Evolutionary conservation across 2,329 filamentous ascomycete genomes (phyloP), one percentile per base, ranked within the genome.

Genomic region (Drechslerella coelobrocha): DNA sequence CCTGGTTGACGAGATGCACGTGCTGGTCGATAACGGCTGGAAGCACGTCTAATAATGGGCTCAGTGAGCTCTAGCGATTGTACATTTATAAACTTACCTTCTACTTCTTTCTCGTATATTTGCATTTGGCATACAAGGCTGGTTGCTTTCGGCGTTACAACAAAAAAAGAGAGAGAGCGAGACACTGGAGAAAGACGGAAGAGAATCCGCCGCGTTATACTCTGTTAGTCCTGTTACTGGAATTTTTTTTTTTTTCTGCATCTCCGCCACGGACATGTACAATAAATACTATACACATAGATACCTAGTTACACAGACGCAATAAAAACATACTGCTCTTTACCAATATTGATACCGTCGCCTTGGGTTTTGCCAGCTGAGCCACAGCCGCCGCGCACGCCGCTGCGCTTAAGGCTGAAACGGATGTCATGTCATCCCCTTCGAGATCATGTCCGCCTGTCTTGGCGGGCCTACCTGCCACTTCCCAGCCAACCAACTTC

Each of bases 1-100:
- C 73, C 75, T 86, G 74, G 82, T 87, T 50, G 83, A 86, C 74
- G 85, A 87, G 79, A 86, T 85, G 82, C 85, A 87, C 75, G 82
- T 87, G 21, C 76, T 87, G 61, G 81, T 80, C 39, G 79, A 80
- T 69, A 85, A 83, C 75, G 85, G 85, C 1, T 87, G 85, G 85
- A 82, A 82, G 62, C 85, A 87, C 80, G 80, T 84, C 68, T 85
- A 79, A 34, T 9, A 12, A 1, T 19, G 27, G 23, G 27, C n/a
- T 59, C 27, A n/a, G 17, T 10, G 2, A 19, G 7, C n/a, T 9
- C 12, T 37, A 6, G 10, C 41, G 6, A 14, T 9, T 23, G 23
- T 29, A 21, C 9, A 7, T 41, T 6, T 23, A 3, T 31, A 5
- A 10, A 3, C 14, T 19, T 31, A 2, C 5, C 12, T 27, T 8